A percentile compares a stretch with the other conserved stretches of the same genome.
Evolutionary conservation across 2,329 filamentous ascomycete genomes (phyloP).

Genomic region (Xylaria sp.): DNA sequence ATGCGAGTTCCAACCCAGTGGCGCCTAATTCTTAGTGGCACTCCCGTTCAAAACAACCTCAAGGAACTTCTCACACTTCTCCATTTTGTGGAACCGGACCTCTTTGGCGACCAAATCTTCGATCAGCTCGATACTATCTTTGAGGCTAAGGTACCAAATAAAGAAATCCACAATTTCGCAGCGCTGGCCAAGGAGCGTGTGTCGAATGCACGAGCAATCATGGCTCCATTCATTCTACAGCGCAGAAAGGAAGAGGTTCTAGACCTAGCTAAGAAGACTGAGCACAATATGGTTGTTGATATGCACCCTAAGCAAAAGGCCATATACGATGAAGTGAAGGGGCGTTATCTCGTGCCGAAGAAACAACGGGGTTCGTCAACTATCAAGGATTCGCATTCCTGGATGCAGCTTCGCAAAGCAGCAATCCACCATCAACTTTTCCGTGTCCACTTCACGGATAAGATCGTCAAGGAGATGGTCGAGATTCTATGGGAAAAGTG

Average conservation of each 20-base stretch:
- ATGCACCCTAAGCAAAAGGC: conserved; percentile 77
- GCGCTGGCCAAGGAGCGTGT: conserved; percentile 90
- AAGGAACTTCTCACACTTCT: conserved; percentile 91
- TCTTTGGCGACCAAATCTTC: conserved; percentile 77
- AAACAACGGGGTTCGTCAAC: conserved; percentile 67
- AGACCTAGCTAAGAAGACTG: conserved; percentile 83
- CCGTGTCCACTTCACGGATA: conserved; percentile 81
- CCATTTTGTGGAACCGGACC: conserved; percentile 89
- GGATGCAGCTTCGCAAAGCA: conserved; percentile 93
- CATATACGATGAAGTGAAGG: conserved; percentile 75
- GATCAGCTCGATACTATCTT: conserved; percentile 89
- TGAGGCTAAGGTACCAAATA: conserved; percentile 88
- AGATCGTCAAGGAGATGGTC: conserved; percentile 79
- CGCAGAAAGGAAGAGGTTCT: conserved; percentile 94
- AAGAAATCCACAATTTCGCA: conserved; percentile 81
- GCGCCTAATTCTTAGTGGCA: conserved; percentile 88
- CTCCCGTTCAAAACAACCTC: conserved; percentile 93
- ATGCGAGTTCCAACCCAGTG: conserved; percentile 83
- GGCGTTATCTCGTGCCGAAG: conserved; percentile 71
- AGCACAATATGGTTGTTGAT: conserved; percentile 82
- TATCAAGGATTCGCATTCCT: conserved; percentile 71
- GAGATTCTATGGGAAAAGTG: conserved; percentile 79
- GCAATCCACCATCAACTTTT: conserved; percentile 93
- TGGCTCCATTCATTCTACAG: conserved; percentile 94
- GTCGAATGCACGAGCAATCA: conserved; percentile 85